Base-by-base conservation (phyloP, 305 asterid genomes). In the Striga hermonthica region DNA sequence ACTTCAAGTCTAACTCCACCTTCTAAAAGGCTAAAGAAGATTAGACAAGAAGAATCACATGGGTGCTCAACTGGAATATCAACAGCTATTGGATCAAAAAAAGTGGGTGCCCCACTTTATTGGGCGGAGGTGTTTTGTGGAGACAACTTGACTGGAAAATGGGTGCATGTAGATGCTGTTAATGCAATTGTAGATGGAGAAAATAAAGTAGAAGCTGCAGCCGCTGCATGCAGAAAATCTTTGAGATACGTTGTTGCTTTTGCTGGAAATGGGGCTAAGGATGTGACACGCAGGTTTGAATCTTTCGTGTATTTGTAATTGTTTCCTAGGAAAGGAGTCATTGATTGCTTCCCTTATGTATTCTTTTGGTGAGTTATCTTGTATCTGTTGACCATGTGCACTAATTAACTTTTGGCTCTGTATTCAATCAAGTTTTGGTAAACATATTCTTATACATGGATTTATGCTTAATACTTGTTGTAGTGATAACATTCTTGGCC, bases 101-200 rank as follows among this genome's bases (percentile, higher is more conserved):
- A 88, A 80, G 84, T 82, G 60, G 97, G 99, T 35, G 97, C 97
- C 69, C 97, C 97, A 22, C 81, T 93, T 62, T 86, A 83, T 77
- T 93, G 99, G 99, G 95, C 96, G n/a, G 99, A 93, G 77, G 95
- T 90, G 44, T 93, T 84, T 64, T 93, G 96, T 60, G 95, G 99
- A 50, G 99, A 93, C 75, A 83, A 87, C 73, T 67, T 84, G 83
- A 82, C 95, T 0, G 99, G 99, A 57, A 90, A 83, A 73, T 93
- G 99, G 99, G 96, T 93, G 74, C 99, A 90, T 73, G 79, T 90
- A 57, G 99, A 93, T 75, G 91, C 80, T 50, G 87, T 84, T 68
- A 93, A 88, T 75, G 85, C 90, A 57, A 83, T 88, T 74, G 62
- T 81, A 53, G 95, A 93, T 72, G 99, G 95, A 68, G 99, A 93